Conservation (phyloP, 208 protist species). For the Leishmania aethiopica region DNA sequence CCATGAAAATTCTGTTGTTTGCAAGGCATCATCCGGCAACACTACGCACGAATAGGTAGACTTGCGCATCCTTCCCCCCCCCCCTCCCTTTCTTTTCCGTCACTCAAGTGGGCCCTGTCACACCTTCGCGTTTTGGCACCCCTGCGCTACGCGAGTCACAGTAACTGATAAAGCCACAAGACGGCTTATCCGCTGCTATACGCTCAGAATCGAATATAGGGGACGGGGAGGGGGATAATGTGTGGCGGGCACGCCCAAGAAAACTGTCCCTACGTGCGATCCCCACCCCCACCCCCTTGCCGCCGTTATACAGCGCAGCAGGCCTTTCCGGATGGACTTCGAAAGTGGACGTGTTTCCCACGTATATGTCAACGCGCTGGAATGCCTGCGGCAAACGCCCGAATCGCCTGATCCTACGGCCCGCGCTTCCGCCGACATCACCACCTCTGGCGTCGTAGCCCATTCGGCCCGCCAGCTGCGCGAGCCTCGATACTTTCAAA, state of each 20-base stretch:
- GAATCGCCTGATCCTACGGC: neutral
- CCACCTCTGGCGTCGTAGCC: neutral
- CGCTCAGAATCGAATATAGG: neutral
- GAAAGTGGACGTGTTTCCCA: neutral
- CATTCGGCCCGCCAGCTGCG: neutral
- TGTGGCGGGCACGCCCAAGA: neutral
- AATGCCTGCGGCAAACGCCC: neutral
- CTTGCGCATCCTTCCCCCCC: neutral
- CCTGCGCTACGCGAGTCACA: neutral
- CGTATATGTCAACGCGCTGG: neutral
- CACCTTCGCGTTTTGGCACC: neutral
- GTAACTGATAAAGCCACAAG: neutral
- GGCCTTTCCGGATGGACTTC: neutral
- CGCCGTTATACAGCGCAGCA: neutral
- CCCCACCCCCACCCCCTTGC: no score
- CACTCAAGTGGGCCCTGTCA: neutral
- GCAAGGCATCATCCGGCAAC: neutral
- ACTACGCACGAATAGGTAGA: neutral
- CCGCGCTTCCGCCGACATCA: neutral
- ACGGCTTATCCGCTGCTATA: neutral
- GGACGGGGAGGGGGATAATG: no score
- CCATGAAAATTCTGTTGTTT: neutral
- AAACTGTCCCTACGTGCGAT: neutral
- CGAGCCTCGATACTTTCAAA: neutral
- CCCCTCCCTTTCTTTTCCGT: neutral